These are phyloP conservation scores for Pyrus betulifolia DNA, from an alignment of 306 rosid genomes.

Conservation along the genomic window DNA sequence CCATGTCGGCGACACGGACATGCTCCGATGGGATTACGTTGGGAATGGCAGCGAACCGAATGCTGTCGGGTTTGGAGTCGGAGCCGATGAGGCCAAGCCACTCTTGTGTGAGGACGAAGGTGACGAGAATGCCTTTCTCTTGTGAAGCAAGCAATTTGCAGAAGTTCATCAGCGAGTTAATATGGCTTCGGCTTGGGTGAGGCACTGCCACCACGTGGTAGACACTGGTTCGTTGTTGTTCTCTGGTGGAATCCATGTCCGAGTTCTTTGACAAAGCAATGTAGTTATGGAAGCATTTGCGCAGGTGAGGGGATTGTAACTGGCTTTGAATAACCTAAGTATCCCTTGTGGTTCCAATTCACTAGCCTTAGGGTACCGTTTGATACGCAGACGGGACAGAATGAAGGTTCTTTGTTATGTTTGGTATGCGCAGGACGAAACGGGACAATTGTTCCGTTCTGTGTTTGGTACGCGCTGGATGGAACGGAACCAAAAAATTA, in stretches of 20 bases:
- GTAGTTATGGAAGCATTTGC: no score
- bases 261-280: background rate
- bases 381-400: no score
- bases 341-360: no score
- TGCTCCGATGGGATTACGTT: slow-evolving; percentile 41
- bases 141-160: slow-evolving; percentile 27
- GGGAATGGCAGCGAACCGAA: slow-evolving; percentile 24
- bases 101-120: slow-evolving; percentile 40
- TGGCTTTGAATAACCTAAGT: no score
- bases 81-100: slow-evolving; percentile 27
- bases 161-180: slow-evolving; percentile 45
- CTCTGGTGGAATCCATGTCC: background rate
- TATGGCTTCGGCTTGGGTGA: slow-evolving; percentile 38
- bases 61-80: slow-evolving; percentile 19
- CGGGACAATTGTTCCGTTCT: no score
- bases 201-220: slow-evolving; percentile 41
- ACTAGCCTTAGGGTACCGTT: no score
- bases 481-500: no score
- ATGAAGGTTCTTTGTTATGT: no score
- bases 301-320: background rate
- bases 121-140: slow-evolving; percentile 17
- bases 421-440: no score
- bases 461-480: no score
- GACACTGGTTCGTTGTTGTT: background rate
- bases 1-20: slow-evolving; percentile 8